Percentiles rank a stretch among this genome's conserved stretches.
phyloP scores from a whole-genome alignment of 2,329 filamentous ascomycete genomes.

The Alternaria triticina region DNA sequence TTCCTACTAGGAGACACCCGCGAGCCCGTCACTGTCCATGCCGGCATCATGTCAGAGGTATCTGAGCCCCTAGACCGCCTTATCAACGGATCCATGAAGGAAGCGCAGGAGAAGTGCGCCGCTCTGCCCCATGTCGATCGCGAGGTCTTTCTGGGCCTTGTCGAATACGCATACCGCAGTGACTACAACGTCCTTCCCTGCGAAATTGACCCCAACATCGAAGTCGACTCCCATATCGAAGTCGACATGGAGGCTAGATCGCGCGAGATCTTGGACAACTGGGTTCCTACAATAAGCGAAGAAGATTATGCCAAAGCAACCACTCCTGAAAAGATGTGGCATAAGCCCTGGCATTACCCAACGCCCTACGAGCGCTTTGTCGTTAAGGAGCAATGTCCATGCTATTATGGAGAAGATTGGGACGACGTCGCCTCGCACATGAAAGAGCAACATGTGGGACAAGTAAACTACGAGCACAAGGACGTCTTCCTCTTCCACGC shows the following conservation, averaged over 20 bases:
- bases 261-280: not conserved
- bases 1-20: not conserved
- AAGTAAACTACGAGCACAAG: not conserved
- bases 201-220: not conserved
- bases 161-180: not conserved
- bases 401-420: not conserved
- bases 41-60: not conserved
- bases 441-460: not conserved
- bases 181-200: not conserved
- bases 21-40: not conserved
- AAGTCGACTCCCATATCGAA: no score
- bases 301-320: not conserved
- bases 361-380: not conserved
- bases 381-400: not conserved
- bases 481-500: not conserved
- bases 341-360: not conserved
- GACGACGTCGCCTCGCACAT: not conserved
- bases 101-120: not conserved
- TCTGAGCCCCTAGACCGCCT: not conserved
- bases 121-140: not conserved
- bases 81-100: not conserved
- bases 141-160: not conserved
- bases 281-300: not conserved
- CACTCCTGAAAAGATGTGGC: not conserved
- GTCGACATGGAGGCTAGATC: not conserved